Evolutionary conservation across 768 basidiomycete genomes (phyloP).

Genomic region (Leccinum ochraceum): DNA sequence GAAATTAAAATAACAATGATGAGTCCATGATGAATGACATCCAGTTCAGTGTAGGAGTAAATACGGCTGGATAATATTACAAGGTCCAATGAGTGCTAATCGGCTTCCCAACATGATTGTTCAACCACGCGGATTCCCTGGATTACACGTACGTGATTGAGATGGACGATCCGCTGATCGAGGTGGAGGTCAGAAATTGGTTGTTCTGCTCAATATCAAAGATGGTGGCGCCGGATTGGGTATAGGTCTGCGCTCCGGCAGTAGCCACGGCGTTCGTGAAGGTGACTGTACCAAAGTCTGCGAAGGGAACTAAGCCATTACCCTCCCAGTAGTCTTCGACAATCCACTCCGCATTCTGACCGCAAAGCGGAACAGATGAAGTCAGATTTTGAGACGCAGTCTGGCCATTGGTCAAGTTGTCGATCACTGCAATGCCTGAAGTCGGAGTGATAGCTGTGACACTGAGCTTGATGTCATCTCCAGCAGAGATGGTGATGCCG

Average conservation of each 20-base stretch:
- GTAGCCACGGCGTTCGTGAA: constrained; percentile 4
- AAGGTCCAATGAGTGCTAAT: background rate
- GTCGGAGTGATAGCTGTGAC: background rate
- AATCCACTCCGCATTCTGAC: constrained; percentile 16
- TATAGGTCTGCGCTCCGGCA: background rate
- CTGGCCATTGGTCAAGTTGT: constrained; percentile 5
- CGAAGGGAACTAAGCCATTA: background rate
- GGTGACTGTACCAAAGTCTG: constrained; percentile 9
- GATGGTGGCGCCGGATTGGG: constrained; percentile 3
- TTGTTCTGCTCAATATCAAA: constrained; percentile 4
- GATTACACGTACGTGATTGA: constrained; percentile 3
- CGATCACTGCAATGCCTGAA: background rate
- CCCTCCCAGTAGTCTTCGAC: constrained; percentile 1
- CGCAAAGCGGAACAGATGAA: constrained; percentile 1
- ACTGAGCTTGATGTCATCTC: constrained; percentile 9
- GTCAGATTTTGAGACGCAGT: background rate
- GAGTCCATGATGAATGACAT: too few relatives aligned
- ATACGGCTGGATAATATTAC: background rate
- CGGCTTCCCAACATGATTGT: background rate
- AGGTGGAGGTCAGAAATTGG: constrained; percentile 4
- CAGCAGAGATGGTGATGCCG: constrained; percentile 5
- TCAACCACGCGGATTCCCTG: background rate
- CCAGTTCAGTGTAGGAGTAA: background rate
- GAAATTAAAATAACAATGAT: too few relatives aligned
- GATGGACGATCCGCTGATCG: background rate